Evolutionary conservation across 306 rosid species (phyloP), one percentile per base, ranked within the genome.

Genomic region (Comarum palustre): DNA sequence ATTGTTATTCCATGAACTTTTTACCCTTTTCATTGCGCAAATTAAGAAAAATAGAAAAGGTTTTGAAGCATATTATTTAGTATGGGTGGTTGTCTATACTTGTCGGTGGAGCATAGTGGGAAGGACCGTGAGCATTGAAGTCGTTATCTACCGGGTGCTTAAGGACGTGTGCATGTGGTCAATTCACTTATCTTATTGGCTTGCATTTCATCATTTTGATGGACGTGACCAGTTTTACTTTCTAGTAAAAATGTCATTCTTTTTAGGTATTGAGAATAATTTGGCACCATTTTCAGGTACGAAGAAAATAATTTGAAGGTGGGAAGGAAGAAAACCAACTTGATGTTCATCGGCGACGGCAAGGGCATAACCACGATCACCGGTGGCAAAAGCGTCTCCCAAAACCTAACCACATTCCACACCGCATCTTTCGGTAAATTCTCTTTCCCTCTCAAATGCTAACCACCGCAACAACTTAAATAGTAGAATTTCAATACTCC

Each of bases 311-410:
- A 91, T 78, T 70, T 95, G 67, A 95, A 95, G 85, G 75, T 95
- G 55, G 99, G 97, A 17, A 88, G 89, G 83, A 95, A 95, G 88
- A 95, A 88, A 75, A 86, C 52, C 1, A 90, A 91, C 47, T 70
- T 90, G 73, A 91, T 95, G 97, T 85, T 95, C 77, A 80, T 95
- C 4, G 99, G 99, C 4, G 99, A 91, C 3, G 99, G 99, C 27
- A 87, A 68, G 86, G 99, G 89, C 25, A 82, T 74, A 36, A 91
- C 99, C 1, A 75, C 86, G 47, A 91, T 95, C 15, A 74, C 97
- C 0, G 99, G 99, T 0, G 80, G 84, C 1, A 91, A 36, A 66
- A 95, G 76, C 70, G 72, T 83, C 13, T 0, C 0, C 12, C 50
- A 84, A 0, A 68, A 47, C 4, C 6, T 81, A 31, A 95, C 99